Conservation (phyloP, 106 monocot genomes). For the Alisma plantagoaquatica region DNA sequence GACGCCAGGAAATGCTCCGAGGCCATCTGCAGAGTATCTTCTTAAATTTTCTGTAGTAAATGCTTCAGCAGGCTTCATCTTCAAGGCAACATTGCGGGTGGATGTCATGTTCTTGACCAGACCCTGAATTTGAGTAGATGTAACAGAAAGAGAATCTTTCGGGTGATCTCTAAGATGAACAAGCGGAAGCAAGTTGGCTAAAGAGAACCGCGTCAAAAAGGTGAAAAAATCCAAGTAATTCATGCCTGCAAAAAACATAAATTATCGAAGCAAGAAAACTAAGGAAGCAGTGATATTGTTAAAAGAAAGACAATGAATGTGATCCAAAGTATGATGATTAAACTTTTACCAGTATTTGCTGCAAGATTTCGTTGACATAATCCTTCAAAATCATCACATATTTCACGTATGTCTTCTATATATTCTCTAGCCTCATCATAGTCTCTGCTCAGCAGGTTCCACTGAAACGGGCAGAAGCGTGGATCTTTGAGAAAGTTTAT, state of each 20-base stretch:
- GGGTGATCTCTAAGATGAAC: conserved; percentile 21
- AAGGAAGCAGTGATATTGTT: neutral
- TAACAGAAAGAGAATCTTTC: neutral
- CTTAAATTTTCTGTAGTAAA: conserved; percentile 46
- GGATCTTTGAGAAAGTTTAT: too few relatives aligned
- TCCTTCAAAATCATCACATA: conserved; percentile 88
- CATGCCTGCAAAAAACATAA: conserved; percentile 51
- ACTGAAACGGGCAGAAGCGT: too few relatives aligned
- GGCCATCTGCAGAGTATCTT: conserved; percentile 21
- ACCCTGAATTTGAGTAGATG: conserved; percentile 15
- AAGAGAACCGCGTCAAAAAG: conserved; percentile 50
- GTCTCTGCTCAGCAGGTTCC: conserved; percentile 76
- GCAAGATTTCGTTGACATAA: conserved; percentile 97
- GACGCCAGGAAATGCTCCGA: conserved; percentile 19
- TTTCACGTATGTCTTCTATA: conserved; percentile 91
- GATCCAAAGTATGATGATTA: too few relatives aligned
- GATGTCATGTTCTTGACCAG: conserved; percentile 41
- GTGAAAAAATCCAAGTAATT: conserved; percentile 86
- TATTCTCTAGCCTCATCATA: conserved; percentile 79
- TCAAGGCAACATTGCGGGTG: conserved; percentile 39
- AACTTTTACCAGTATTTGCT: conserved; percentile 72
- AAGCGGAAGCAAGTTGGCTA: conserved; percentile 48
- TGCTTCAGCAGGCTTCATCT: conserved; percentile 62
- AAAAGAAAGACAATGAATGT: too few relatives aligned
- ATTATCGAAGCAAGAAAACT: neutral